These are phyloP conservation scores for Pulveroboletus sp. DNA, from an alignment of 768 basidiomycete genomes.

Conservation along the genomic window DNA sequence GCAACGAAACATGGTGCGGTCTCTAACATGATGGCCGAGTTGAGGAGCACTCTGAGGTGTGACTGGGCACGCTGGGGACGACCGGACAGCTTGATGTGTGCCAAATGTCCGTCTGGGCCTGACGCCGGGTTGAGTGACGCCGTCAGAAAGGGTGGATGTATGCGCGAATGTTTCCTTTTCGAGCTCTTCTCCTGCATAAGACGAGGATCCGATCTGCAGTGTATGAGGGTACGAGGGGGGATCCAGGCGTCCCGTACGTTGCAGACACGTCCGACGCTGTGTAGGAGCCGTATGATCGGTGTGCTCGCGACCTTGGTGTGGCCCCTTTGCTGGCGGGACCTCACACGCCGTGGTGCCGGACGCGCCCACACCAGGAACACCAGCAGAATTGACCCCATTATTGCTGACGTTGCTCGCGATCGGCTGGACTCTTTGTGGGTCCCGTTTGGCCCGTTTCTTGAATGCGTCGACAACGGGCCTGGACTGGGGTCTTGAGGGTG, in stretches of 20 bases:
- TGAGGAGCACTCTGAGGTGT: not conserved
- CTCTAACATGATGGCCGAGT: not conserved
- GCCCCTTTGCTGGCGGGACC: not conserved
- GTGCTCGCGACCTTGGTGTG: not conserved
- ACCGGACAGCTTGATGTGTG: not conserved
- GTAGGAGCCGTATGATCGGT: not conserved
- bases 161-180: slow-evolving; percentile 6
- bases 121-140: too few species aligned
- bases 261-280: not conserved
- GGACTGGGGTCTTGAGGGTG: slow-evolving; percentile 13
- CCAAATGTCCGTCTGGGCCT: not conserved
- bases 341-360: not conserved
- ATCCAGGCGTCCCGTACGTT: not conserved
- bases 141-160: slow-evolving; percentile 6
- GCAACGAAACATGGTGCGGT: not conserved
- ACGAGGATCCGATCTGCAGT: not conserved
- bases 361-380: not conserved
- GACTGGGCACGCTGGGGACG: slow-evolving; percentile 5
- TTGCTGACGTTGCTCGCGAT: not conserved
- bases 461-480: slow-evolving; percentile 44
- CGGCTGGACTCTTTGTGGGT: not conserved
- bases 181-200: not conserved
- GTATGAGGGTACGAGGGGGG: not conserved
- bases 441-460: slow-evolving; percentile 36
- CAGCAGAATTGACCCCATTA: not conserved